Evolutionary conservation across 2,329 filamentous ascomycete species (phyloP).

Genomic region (Zasmidium citrigriseum): DNA sequence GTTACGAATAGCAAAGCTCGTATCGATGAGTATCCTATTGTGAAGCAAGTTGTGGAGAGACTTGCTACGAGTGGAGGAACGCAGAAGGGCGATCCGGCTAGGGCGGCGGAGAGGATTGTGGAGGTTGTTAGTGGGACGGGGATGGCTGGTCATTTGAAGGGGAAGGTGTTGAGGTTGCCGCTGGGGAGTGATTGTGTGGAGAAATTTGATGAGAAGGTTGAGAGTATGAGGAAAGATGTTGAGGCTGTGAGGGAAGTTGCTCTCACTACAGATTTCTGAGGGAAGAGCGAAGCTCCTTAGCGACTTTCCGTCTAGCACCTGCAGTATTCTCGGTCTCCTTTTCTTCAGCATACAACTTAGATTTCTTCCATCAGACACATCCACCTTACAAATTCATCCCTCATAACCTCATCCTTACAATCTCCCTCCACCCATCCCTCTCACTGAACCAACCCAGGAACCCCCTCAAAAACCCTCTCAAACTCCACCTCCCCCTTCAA

Average conservation of each 20-base stretch:
- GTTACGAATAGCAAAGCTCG: constrained; percentile 16
- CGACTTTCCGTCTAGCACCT: too few species aligned
- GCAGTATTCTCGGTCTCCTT: too few species aligned
- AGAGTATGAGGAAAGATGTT: constrained; percentile 13
- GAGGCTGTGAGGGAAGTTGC: constrained; percentile 10
- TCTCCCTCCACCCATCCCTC: too few species aligned
- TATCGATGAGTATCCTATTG: constrained; percentile 2
- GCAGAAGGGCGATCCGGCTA: not conserved
- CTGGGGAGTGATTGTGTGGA: constrained; percentile 41
- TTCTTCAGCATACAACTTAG: too few species aligned
- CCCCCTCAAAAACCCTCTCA: too few species aligned
- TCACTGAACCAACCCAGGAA: too few species aligned
- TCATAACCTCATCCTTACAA: too few species aligned
- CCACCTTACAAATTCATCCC: too few species aligned
- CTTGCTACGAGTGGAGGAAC: constrained; percentile 3
- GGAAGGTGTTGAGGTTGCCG: constrained; percentile 36
- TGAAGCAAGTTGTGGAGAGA: constrained; percentile 2
- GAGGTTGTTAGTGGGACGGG: constrained; percentile 39
- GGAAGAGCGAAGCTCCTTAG: not conserved
- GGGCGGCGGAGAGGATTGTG: constrained; percentile 39
- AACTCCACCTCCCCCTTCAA: too few species aligned
- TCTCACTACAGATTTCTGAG: constrained; percentile 4
- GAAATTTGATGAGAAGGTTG: constrained; percentile 19
- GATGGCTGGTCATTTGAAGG: constrained; percentile 29
- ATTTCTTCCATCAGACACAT: too few species aligned